phyloP scores from a whole-genome alignment of 2,329 filamentous ascomycete genomes.

The Phyllosticta capitalensis region DNA sequence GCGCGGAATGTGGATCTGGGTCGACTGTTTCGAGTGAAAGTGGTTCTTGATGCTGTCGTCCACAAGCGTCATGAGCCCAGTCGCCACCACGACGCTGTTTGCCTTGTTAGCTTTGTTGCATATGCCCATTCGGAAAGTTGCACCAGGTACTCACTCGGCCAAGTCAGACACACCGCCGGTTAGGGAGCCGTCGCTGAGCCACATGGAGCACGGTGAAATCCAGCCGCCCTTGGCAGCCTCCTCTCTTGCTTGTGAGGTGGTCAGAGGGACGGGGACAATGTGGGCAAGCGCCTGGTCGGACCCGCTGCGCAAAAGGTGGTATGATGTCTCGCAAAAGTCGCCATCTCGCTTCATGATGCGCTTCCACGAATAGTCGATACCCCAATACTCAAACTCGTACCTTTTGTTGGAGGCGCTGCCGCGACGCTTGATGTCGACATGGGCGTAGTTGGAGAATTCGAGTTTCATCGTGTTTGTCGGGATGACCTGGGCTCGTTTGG shows the following conservation, averaged over 20 bases:
- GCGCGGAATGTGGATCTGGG: slow-evolving; percentile 43
- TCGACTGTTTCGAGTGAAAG: slow-evolving; percentile 52
- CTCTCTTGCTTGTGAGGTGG: slow-evolving; percentile 57
- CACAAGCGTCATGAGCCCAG: slow-evolving; percentile 78
- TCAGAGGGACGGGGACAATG: slow-evolving; percentile 71
- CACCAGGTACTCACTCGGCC: slow-evolving; percentile 79
- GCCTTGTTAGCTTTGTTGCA: background rate
- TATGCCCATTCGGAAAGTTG: background rate
- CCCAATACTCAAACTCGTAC: slow-evolving; percentile 95
- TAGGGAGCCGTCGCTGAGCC: slow-evolving; percentile 68
- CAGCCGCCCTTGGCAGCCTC: slow-evolving; percentile 76
- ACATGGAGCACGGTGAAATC: slow-evolving; percentile 84
- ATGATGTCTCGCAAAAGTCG: slow-evolving; percentile 56
- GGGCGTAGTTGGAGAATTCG: slow-evolving; percentile 96
- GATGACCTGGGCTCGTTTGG: slow-evolving; percentile 27
- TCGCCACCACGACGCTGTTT: slow-evolving; percentile 71
- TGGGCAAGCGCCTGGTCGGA: slow-evolving; percentile 61
- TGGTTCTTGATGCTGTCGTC: slow-evolving; percentile 82
- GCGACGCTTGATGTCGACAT: slow-evolving; percentile 68
- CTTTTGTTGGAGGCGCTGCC: slow-evolving; percentile 59
- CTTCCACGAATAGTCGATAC: slow-evolving; percentile 74
- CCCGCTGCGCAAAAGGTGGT: slow-evolving; percentile 65
- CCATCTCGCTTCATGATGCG: slow-evolving; percentile 61
- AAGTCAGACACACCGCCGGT: slow-evolving; percentile 65
- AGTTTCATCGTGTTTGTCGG: slow-evolving; percentile 76